Base-by-base conservation (phyloP, 2,329 filamentous ascomycete species). In the Plectosphaerella sp. region DNA sequence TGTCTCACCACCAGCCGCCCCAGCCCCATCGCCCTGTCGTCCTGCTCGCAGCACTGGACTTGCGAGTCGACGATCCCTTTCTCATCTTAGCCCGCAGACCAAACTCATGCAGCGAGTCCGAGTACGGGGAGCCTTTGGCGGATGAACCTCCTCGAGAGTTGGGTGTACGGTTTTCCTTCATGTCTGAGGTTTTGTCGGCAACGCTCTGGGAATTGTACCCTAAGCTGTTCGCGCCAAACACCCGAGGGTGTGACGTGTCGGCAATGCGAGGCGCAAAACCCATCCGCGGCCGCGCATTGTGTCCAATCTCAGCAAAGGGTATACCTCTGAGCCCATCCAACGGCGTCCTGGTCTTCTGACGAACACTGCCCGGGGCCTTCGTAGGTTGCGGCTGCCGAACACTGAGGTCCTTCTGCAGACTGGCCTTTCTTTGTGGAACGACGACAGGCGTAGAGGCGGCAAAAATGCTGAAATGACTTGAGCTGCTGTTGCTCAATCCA, bases 11-110 rank as follows among this genome's bases (percentile, higher is more conserved):
- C 47, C 47, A 48, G 28, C 47, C 22, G 3, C 41, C 43, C 58
- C 58, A 60, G 9, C 50, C 49, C 57, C 58, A 58, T 39, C 52
- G 49, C 22, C 55, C 48, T n/a, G 35, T 9, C 4, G 15, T 33
- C 43, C n/a, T 46, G 43, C 41, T 43, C 18, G n/a, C 41, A 18
- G 10, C 41, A n/a, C 41, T 43, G 41, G 41, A 20, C 18, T 43
- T 43, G 15, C 41, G 41, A 12, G 18, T 18, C 18, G 41, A 18
- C 16, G 41, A 43, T 3, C n/a, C 41, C 41, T 43, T 43, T 7
- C n/a, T 12, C 4, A 18, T 43, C 16, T 18, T 16, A 7, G 41
- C 9, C 41, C 41, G 41, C 16, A 18, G n/a, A 7, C 41, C 41
- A 18, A 43, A 43, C n/a, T 43, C 41, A 12, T 43, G n/a, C 16